Evolutionary conservation across 495 filamentous ascomycete genomes (phyloP).

Genomic region (Geopyxis carbonaria): DNA sequence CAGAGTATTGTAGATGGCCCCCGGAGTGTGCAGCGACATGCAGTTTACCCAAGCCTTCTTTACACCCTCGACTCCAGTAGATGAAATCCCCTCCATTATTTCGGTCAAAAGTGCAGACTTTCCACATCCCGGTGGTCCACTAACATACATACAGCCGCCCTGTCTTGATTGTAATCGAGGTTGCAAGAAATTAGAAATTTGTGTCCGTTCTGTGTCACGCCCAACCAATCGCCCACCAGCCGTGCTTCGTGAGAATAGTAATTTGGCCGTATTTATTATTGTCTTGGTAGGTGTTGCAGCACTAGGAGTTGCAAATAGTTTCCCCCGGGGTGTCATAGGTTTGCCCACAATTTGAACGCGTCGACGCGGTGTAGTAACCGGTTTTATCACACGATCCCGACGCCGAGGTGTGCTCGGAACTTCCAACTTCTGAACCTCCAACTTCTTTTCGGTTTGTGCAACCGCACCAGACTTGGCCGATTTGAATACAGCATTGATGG

Average conservation of each 20-base stretch:
- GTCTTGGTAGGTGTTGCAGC: constrained; percentile 40
- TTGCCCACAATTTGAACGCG: constrained; percentile 45
- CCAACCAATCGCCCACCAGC: constrained; percentile 64
- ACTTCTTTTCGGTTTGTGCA: too few relatives aligned
- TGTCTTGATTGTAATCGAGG: constrained; percentile 40
- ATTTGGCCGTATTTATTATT: constrained; percentile 71
- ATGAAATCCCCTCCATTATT: constrained; percentile 42
- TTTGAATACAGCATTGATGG: neutral
- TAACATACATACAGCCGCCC: constrained; percentile 86
- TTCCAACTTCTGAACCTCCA: neutral
- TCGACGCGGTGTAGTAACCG: constrained; percentile 50
- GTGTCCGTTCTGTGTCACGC: constrained; percentile 58
- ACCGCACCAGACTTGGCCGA: too few relatives aligned
- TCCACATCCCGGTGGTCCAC: constrained; percentile 86
- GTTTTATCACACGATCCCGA: constrained; percentile 45
- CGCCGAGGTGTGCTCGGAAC: constrained; percentile 49
- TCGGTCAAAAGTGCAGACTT: constrained; percentile 87
- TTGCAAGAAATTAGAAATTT: constrained; percentile 52
- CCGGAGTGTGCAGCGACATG: constrained; percentile 75
- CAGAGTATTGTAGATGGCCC: constrained; percentile 63
- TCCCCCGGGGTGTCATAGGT: constrained; percentile 47
- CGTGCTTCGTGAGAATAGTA: constrained; percentile 65
- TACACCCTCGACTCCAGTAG: constrained; percentile 32
- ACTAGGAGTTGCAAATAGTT: constrained; percentile 37
- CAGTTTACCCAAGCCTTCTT: constrained; percentile 77